These are phyloP conservation scores for Colletotrichum lupini DNA, from an alignment of 2,329 filamentous ascomycete species.

Conservation along the genomic window DNA sequence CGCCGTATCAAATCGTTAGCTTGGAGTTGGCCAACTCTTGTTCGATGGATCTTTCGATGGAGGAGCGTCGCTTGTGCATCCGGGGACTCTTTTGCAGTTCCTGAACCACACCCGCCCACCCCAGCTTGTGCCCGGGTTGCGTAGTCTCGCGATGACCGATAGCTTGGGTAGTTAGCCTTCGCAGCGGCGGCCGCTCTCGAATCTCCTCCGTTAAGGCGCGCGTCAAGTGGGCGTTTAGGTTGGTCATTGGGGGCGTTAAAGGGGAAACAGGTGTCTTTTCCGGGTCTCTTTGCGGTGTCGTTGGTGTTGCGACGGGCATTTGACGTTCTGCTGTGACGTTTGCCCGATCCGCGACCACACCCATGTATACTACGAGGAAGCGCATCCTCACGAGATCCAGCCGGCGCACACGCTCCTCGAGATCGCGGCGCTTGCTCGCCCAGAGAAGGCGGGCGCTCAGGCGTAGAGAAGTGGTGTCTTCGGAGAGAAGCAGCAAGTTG, in stretches of 20 bases:
- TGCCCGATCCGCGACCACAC: conserved; percentile 60
- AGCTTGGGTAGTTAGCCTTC: conserved; percentile 64
- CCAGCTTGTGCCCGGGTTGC: conserved; percentile 59
- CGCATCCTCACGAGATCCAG: conserved; percentile 73
- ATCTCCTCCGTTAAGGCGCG: conserved; percentile 57
- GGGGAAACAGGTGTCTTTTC: conserved; percentile 43
- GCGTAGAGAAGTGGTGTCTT: conserved; percentile 51
- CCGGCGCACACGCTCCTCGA: conserved; percentile 68
- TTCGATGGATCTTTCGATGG: conserved; percentile 67
- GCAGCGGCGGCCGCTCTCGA: conserved; percentile 58
- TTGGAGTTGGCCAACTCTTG: conserved; percentile 42
- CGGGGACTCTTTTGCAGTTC: conserved; percentile 71
- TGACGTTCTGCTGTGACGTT: conserved; percentile 41
- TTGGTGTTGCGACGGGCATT: conserved; percentile 18
- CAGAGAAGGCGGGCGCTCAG: conserved; percentile 65
- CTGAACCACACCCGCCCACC: conserved; percentile 72
- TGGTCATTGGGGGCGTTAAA: conserved; percentile 45
- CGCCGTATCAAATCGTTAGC: conserved; percentile 44
- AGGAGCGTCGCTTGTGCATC: conserved; percentile 71
- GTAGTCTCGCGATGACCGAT: conserved; percentile 63
- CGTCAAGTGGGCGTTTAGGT: conserved; percentile 44
- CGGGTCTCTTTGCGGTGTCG: conserved; percentile 39
- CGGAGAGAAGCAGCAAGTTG: conserved; percentile 58
- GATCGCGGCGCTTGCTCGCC: conserved; percentile 62
- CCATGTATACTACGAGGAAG: conserved; percentile 73